Base-by-base conservation (phyloP, 108 stramenopile genomes). In the Skeletonema tropicum region DNA sequence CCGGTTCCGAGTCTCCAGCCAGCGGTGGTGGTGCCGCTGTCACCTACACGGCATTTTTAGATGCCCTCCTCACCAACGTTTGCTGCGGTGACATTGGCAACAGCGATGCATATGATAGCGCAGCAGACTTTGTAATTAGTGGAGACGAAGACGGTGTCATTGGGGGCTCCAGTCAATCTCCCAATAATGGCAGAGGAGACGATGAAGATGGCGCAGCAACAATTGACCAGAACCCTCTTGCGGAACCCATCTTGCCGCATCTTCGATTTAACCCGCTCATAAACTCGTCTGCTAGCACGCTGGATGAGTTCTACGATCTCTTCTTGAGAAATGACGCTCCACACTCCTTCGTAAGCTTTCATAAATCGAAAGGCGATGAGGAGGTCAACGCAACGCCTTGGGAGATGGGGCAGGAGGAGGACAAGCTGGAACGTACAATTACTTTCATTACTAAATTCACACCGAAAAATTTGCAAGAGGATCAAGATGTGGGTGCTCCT, bases 261-360 rank as follows among this genome's bases (percentile, higher is more conserved):
- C 41, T 81, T 14, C 62, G 73, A 19, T 81, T 81, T 32, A 63
- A 73, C n/a, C 79, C 79, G 45, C 70, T 71, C 46, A 23, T 23
- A 10, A 25, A 23, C 6, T 10, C 23, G 23, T 23, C 52, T 9
- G 17, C 5, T 9, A 19, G 21, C 23, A 79, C 88, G 0, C 62
- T 92, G 31, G 77, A 85, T 14, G 62, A 81, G 4, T 94, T 90
- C 39, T 90, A 75, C 55, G 58, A 74, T 35, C 35, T 79, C 7
- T 94, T 92, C 64, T 52, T 94, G 5, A 80, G 83, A 5, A 83
- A 94, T 59, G 82, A 89, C 67, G 93, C 93, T 6, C 83, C 80
- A 8, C 77, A 87, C 74, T 86, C 93, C 14, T 80, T 92, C 19
- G 55, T 52, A 11, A 60, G 45, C 9, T 94, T 89, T 64, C 91